phyloP scores from a whole-genome alignment of 1,284 basidiomycete genomes.

The Singerocomus inundabilis region DNA sequence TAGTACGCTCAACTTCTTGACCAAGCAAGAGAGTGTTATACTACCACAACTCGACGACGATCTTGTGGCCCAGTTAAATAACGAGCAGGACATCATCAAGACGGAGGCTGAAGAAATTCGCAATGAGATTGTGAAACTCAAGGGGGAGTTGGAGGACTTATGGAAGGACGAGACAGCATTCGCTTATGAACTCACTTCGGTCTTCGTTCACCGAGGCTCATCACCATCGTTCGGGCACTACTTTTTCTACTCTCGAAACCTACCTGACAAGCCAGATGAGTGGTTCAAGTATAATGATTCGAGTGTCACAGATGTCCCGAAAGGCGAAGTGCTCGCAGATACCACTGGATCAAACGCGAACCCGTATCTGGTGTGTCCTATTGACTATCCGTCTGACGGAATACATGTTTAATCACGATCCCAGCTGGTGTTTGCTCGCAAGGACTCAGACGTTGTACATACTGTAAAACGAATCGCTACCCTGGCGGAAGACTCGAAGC shows the following conservation, averaged over 20 bases:
- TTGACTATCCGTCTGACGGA: neutral
- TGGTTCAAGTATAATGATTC: constrained; percentile 98
- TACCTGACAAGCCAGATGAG: constrained; percentile 71
- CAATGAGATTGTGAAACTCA: constrained; percentile 53
- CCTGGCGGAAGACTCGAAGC: constrained; percentile 18
- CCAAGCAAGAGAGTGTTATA: constrained; percentile 40
- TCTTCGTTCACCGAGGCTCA: constrained; percentile 93
- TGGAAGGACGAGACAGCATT: constrained; percentile 73
- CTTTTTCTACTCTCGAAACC: constrained; percentile 83
- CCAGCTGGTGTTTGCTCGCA: constrained; percentile 79
- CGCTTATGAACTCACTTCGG: constrained; percentile 90
- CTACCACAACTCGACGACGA: constrained; percentile 54
- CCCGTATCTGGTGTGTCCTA: constrained; percentile 69
- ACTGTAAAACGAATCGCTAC: constrained; percentile 66
- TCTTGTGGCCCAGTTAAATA: constrained; percentile 47
- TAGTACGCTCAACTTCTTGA: constrained; percentile 54
- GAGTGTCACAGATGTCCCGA: constrained; percentile 69
- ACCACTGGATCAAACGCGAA: constrained; percentile 81
- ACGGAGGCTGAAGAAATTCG: constrained; percentile 65
- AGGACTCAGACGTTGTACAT: constrained; percentile 69
- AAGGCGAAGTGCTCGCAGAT: constrained; percentile 75
- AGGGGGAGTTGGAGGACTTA: constrained; percentile 69
- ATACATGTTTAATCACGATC: constrained; percentile 2
- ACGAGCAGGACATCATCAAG: constrained; percentile 53
- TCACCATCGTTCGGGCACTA: constrained; percentile 85